phyloP scores from a whole-genome alignment of 305 asterid species.

The Fraxinus ornus region DNA sequence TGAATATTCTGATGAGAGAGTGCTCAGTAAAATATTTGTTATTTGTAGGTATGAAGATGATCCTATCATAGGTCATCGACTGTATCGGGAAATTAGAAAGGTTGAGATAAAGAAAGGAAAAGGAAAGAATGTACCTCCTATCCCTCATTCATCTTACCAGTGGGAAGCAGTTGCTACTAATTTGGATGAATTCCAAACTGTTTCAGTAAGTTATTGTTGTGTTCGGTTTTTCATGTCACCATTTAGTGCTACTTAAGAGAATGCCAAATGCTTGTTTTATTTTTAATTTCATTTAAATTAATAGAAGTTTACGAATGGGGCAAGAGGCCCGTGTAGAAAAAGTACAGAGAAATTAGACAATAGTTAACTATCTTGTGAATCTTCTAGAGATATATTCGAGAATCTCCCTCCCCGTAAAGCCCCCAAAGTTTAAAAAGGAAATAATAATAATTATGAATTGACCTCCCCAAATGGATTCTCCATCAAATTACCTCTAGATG shows the following conservation, averaged over 20 bases:
- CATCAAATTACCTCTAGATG: not conserved
- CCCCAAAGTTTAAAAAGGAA: not conserved
- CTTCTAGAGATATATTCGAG: not conserved
- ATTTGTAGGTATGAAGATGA: conserved; percentile 88
- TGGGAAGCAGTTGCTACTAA: conserved; percentile 97
- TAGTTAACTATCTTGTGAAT: not conserved
- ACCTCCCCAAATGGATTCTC: not conserved
- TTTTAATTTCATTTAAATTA: not conserved
- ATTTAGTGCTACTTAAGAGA: not conserved
- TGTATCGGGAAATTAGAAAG: conserved; percentile 84
- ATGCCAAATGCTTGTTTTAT: not conserved
- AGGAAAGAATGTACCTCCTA: conserved; percentile 72
- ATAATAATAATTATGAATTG: not conserved
- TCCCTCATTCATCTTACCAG: conserved; percentile 80
- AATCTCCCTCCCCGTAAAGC: not conserved
- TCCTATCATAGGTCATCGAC: conserved; percentile 80
- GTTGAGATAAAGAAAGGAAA: conserved; percentile 89
- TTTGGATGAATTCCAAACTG: conserved; percentile 81
- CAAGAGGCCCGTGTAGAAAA: not conserved
- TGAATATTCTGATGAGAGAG: conserved; percentile 6
- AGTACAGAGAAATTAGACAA: not conserved
- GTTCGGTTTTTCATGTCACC: not conserved
- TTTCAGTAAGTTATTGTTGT: conserved; percentile 67
- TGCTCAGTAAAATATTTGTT: conserved; percentile 8
- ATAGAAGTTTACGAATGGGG: not conserved